Base-by-base conservation (phyloP, 148 eudicot species). In the Fallopia convolvulus region DNA sequence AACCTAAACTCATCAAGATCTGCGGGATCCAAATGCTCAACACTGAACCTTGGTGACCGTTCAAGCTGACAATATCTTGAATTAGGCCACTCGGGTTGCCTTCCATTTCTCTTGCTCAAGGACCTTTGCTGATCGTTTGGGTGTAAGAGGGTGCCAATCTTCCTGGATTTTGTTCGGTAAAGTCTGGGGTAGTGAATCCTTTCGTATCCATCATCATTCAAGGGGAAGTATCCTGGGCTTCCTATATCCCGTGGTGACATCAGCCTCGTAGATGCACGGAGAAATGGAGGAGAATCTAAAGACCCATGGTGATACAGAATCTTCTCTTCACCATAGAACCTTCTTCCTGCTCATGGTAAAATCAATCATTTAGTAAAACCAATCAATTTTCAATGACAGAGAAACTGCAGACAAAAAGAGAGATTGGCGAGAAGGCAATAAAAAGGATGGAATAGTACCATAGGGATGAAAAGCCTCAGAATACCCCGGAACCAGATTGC, bases 1-100 rank as follows among this genome's bases (percentile, higher is more conserved):
- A 91, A 53, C 77, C 91, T 82, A 79, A 92, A 89, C 83, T 95
- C 99, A 42, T 90, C 90, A 79, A 93, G 82, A 82, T 91, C 93
- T 23, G 91, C 72, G 58, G 85, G 81, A 33, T 86, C 89, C 85
- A 91, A 83, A 75, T 86, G 92, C 60, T 87, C 89, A 58, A 79
- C 63, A 56, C 77, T 77, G 58, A 65, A 84, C 83, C 91, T 84
- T 40, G 76, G 82, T 44, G 10, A 44, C 47, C 47, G 47, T 44
- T 44, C 47, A 44, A 44, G 47, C 47, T 8, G 47, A 44, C 47
- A 44, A 44, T 44, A 44, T 81, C 77, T 87, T 74, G 81, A 89
- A 79, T 74, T 82, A 36, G 86, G 85, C 89, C 87, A 84, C 76
- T 87, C 93, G 2, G 85, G 79, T 46, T 85, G 85, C 58, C 77